Evolutionary conservation across 148 eudicot species (phyloP), one percentile per base, ranked within the genome.

Genomic region (Camellia sinensis): DNA sequence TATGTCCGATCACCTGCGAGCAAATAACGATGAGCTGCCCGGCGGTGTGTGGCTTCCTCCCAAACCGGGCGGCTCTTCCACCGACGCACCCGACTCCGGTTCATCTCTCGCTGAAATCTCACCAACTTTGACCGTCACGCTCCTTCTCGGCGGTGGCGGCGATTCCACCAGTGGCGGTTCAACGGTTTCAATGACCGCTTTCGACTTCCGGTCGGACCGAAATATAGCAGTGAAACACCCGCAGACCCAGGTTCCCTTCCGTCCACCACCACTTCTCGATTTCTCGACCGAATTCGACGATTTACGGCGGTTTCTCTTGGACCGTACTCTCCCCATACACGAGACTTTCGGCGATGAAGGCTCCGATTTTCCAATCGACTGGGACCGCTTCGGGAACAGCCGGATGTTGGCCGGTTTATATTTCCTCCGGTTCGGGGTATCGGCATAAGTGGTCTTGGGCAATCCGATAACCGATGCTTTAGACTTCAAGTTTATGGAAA

Each of bases 311-410:
- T 85, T 73, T 62, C 89, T 62, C 80, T 84, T 87, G 19, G 97
- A 92, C 69, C 88, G 79, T 3, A 92, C 97, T 67, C 94, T 78
- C 1, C 97, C 97, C 82, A 92, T 92, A 59, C 94, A 92, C 4
- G 97, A 92, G n/a, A 92, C 97, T 86, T 92, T 92, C 0, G 97
- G 97, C 7, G 97, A 92, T 0, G 88, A 84, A 70, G 97, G 97
- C 80, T 92, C 97, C 7, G 68, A 68, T 4, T 59, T 73, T 50
- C 63, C 57, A 21, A 59, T 48, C 71, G 82, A 76, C 17, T 70
- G 81, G 37, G 80, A 60, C 57, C 82, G 68, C 29, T 80, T 76
- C 76, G 91, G 94, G 44, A 93, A 93, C 44, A 93, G 68, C 7
- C 87, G 83, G 4, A 89, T 74, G 8, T 74, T 81, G 17, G 83